Base-by-base conservation (phyloP, 495 filamentous ascomycete species). In the Bryoglossum gracile region DNA sequence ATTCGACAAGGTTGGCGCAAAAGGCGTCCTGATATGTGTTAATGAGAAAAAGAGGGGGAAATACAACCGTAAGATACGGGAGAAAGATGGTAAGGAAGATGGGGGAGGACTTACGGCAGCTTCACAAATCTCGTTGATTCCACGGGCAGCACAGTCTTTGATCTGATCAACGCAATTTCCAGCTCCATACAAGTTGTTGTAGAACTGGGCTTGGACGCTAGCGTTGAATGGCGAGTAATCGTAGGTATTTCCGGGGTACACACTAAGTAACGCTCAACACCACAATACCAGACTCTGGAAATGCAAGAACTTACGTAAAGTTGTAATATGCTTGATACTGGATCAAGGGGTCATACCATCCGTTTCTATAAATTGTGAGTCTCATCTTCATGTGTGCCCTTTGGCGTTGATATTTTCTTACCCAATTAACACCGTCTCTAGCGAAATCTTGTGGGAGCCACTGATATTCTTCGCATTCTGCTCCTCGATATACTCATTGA, bases 311-410 rank as follows among this genome's bases (percentile, higher is more conserved):
- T 13, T 34, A 49, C 46, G 77, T 75, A 62, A 71, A 83, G 62
- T 82, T 82, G 64, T 82, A 82, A 57, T 80, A 82, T 0, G 78
- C 76, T 53, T 75, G 70, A 46, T 81, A 83, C 51, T 81, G 77
- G 13, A 80, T 60, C 11, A 77, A 50, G 0, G 79, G 78, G 54
- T 80, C 75, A 52, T 69, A 82, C 75, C 76, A 77, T 22, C 74
- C 75, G 42, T 76, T 78, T 36, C 71, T 56, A 24, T n/a, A n/a
- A n/a, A n/a, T n/a, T n/a, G n/a, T n/a, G n/a, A n/a, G n/a, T n/a
- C n/a, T n/a, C n/a, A n/a, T 21, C 16, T 1, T 14, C 67, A 28
- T 22, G 10, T 45, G n/a, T n/a, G n/a, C n/a, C n/a, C n/a, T n/a
- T n/a, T n/a, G n/a, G n/a, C n/a, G n/a, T n/a, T n/a, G n/a, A n/a